Evolutionary conservation across 106 monocot species (phyloP).

Genomic region (Dendrobium huoshanense): DNA sequence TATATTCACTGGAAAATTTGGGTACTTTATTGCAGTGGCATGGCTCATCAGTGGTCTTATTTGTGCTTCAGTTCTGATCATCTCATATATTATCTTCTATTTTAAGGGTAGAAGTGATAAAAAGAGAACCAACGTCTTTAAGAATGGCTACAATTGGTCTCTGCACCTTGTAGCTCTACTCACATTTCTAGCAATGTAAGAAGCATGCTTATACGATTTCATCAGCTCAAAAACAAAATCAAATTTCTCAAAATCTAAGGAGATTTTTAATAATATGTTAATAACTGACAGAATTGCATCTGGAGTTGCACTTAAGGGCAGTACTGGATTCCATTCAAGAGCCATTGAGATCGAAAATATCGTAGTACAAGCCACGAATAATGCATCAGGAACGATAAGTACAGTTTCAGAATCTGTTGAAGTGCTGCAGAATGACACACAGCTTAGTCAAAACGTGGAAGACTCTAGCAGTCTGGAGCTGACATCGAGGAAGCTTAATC

Average conservation of each 20-base stretch:
- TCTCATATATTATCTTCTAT: constrained; percentile 18
- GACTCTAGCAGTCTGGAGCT: constrained; percentile 27
- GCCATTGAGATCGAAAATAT: constrained; percentile 45
- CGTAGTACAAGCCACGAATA: constrained; percentile 34
- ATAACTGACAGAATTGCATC: constrained; percentile 51
- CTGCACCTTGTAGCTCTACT: constrained; percentile 23
- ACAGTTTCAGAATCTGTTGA: constrained; percentile 47
- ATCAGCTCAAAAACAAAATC: background rate
- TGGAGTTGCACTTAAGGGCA: constrained; percentile 49
- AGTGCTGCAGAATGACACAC: constrained; percentile 37
- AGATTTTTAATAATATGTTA: background rate
- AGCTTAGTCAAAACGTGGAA: constrained; percentile 13
- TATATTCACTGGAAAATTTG: constrained; percentile 18
- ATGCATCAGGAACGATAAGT: constrained; percentile 59
- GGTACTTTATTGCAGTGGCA: constrained; percentile 10
- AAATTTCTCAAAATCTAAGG: background rate
- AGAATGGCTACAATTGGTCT: constrained; percentile 24
- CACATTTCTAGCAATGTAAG: constrained; percentile 53
- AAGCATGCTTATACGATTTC: constrained; percentile 7
- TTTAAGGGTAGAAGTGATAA: constrained; percentile 15
- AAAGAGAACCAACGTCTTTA: constrained; percentile 18
- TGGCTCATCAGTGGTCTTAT: constrained; percentile 37
- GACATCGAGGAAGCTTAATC: constrained; percentile 39
- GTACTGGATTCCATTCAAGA: constrained; percentile 51
- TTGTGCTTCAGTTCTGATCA: constrained; percentile 18